A percentile compares a stretch with the other conserved stretches of the same genome.
These are phyloP conservation scores for Lignosus rhinocerotis DNA, from an alignment of 1,284 basidiomycete species.

Conservation along the genomic window DNA sequence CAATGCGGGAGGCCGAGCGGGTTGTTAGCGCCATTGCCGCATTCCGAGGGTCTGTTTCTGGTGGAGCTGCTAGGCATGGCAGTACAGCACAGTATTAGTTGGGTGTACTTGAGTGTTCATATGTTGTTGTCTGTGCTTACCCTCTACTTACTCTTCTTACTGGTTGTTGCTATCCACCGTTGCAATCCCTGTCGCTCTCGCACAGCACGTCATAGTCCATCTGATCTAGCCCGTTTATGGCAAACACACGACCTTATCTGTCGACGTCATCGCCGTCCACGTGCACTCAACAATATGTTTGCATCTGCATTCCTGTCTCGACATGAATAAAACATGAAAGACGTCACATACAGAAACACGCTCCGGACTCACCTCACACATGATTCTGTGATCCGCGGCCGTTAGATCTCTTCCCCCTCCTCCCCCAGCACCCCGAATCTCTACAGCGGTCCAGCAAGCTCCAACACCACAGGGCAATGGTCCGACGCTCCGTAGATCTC, in stretches of 20 bases:
- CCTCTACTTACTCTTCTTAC: too few relatives aligned
- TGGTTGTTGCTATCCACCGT: neutral
- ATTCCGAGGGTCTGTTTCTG: neutral
- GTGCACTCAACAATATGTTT: neutral
- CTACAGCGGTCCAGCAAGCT: constrained; percentile 44
- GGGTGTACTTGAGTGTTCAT: too few relatives aligned
- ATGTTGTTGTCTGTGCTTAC: too few relatives aligned
- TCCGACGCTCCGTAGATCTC: constrained; percentile 88
- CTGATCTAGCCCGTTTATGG: neutral
- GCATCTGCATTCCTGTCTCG: neutral
- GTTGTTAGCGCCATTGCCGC: too few relatives aligned
- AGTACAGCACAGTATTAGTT: too few relatives aligned
- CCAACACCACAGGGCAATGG: constrained; percentile 79
- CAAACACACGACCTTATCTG: constrained; percentile 12
- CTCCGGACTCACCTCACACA: neutral
- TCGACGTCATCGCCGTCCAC: constrained; percentile 11
- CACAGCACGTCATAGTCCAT: neutral
- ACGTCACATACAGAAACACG: neutral
- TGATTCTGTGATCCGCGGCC: neutral
- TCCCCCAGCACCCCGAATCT: neutral
- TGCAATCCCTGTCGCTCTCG: too few relatives aligned
- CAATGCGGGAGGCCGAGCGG: neutral
- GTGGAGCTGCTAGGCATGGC: neutral
- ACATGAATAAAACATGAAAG: neutral
- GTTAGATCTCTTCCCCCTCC: neutral